Evolutionary conservation across 208 protist genomes (phyloP).

Genomic region (Strigomonas culicis): DNA sequence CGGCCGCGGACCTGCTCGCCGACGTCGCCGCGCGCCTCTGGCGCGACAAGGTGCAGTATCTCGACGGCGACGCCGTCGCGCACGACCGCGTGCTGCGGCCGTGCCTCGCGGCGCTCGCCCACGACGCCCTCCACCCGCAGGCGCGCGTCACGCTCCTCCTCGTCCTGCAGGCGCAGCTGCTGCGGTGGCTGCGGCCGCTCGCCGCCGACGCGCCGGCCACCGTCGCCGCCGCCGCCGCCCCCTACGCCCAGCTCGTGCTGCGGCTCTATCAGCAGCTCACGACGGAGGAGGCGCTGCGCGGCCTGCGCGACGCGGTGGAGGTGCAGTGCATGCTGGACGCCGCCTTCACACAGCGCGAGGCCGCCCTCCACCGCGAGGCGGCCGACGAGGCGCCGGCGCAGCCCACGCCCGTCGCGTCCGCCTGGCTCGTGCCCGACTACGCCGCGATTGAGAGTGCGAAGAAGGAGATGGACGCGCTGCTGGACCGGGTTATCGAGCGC

Average conservation of each 20-base stretch:
- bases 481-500: background rate
- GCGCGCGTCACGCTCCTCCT: slow-evolving; percentile 36
- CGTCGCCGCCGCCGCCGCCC: background rate
- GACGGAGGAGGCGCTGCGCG: too few relatives aligned
- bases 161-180: slow-evolving; percentile 26
- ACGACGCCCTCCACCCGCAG: slow-evolving; percentile 36
- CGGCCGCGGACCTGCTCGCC: slow-evolving; percentile 27
- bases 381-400: too few relatives aligned
- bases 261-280: too few relatives aligned
- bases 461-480: too few relatives aligned
- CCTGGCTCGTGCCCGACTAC: too few relatives aligned
- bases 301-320: background rate
- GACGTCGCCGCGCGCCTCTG: slow-evolving; percentile 34
- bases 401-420: too few relatives aligned
- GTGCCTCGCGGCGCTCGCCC: slow-evolving; percentile 47
- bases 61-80: background rate
- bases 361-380: too few relatives aligned
- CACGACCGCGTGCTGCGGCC: slow-evolving; percentile 57
- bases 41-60: slow-evolving; percentile 29
- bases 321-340: slow-evolving; percentile 20
- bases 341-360: background rate
- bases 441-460: too few relatives aligned
- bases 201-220: slow-evolving; percentile 12
- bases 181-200: slow-evolving; percentile 11
- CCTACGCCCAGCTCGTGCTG: slow-evolving; percentile 20